Conservation (phyloP, 768 basidiomycete species). For the Lentinula raphanica region DNA sequence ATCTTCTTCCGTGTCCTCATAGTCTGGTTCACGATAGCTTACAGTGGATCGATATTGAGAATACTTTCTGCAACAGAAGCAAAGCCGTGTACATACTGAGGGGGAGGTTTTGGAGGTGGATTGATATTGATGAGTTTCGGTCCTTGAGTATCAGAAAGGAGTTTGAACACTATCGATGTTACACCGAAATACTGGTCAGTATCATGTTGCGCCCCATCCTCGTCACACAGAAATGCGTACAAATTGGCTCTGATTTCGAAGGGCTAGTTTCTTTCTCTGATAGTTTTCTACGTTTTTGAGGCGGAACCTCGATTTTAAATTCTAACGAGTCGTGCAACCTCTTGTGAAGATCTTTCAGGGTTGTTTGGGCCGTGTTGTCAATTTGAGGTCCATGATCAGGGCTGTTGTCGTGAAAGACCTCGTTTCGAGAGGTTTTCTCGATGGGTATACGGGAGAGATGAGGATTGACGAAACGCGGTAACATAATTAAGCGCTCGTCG, state of each 20-base stretch:
- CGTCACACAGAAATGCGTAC: background rate
- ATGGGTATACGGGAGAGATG: background rate
- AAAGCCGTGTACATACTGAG: background rate
- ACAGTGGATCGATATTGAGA: background rate
- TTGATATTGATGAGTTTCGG: slow-evolving; percentile 1
- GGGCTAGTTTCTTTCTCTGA: background rate
- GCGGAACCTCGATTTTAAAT: background rate
- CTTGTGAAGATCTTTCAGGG: background rate
- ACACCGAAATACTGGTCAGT: too few species aligned
- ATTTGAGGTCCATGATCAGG: too few species aligned
- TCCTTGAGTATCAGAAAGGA: background rate
- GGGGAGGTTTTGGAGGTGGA: slow-evolving; percentile 1
- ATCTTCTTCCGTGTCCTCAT: slow-evolving; percentile 1
- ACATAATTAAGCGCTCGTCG: background rate
- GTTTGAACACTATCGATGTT: background rate
- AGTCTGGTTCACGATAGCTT: slow-evolving; percentile 2
- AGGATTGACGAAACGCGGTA: slow-evolving; percentile 3
- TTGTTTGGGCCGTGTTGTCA: background rate
- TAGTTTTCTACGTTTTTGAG: background rate
- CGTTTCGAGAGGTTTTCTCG: background rate
- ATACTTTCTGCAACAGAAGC: background rate
- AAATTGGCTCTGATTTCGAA: background rate
- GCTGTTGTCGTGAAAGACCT: background rate
- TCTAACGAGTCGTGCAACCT: background rate
- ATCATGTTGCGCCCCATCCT: too few species aligned